Evolutionary conservation across 2,329 filamentous ascomycete species (phyloP).

Genomic region (Bipolaris oryzae): DNA sequence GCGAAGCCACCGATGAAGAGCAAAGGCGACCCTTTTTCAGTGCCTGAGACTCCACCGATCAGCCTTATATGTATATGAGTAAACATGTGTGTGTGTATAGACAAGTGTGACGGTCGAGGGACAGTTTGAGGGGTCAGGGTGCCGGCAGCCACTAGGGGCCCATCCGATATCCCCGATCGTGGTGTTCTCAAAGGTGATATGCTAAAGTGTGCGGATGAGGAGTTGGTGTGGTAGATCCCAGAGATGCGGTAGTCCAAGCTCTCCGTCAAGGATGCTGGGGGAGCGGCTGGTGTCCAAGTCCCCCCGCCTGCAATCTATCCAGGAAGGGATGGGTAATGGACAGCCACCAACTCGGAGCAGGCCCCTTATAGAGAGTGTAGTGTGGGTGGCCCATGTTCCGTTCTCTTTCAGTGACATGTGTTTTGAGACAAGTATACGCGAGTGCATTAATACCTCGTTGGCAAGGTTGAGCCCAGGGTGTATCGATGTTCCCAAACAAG

Average conservation of each 20-base stretch:
- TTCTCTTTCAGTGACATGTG: constrained; percentile 23
- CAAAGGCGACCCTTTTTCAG: not conserved
- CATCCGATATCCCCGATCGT: constrained; percentile 25
- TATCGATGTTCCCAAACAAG: not conserved
- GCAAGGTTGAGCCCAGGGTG: not conserved
- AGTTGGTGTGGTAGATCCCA: constrained; percentile 24
- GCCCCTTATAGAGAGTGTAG: constrained; percentile 11
- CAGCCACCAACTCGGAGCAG: constrained; percentile 14
- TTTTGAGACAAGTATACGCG: constrained; percentile 21
- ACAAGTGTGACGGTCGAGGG: not conserved
- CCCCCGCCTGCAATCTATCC: constrained; percentile 19
- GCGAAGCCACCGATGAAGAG: constrained; percentile 4
- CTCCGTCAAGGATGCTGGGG: constrained; percentile 28
- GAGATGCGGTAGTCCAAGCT: constrained; percentile 23
- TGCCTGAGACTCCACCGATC: not conserved
- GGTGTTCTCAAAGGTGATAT: constrained; percentile 16
- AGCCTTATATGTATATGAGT: constrained; percentile 3
- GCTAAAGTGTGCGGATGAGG: constrained; percentile 15
- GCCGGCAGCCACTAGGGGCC: constrained; percentile 4
- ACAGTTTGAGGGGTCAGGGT: constrained; percentile 3
- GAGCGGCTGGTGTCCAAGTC: constrained; percentile 22
- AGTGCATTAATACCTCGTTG: constrained; percentile 8
- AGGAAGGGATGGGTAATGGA: constrained; percentile 21
- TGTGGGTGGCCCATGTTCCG: constrained; percentile 12
- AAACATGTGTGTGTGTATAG: no score